These are phyloP conservation scores for Penicillium silybi DNA, from an alignment of 495 filamentous ascomycete species.

Conservation along the genomic window DNA sequence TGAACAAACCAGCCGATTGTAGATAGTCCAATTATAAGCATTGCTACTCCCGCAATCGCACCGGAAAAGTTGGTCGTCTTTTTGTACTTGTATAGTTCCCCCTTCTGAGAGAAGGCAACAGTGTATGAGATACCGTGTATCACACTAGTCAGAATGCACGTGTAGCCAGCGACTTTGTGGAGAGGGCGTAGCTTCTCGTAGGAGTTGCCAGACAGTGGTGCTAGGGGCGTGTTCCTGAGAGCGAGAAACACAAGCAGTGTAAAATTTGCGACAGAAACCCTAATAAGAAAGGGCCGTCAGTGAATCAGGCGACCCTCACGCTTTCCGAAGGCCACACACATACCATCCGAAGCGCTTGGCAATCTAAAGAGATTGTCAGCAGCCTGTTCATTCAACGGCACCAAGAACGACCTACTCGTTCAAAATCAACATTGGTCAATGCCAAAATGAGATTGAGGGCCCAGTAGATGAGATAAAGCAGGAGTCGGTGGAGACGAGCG, in stretches of 20 bases:
- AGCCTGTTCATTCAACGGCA: neutral
- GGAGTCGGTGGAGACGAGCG: neutral
- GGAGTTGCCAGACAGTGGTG: conserved; percentile 52
- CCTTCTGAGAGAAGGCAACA: conserved; percentile 17
- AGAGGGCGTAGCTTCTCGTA: conserved; percentile 60
- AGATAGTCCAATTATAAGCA: conserved; percentile 35
- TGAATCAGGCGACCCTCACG: too few relatives aligned
- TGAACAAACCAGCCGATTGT: conserved; percentile 27
- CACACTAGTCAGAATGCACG: conserved; percentile 41
- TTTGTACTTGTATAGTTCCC: conserved; percentile 22
- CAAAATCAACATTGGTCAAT: conserved; percentile 29
- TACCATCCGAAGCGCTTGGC: conserved; percentile 16
- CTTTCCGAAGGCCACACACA: too few relatives aligned
- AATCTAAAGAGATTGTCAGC: conserved; percentile 4
- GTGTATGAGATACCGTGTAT: conserved; percentile 45
- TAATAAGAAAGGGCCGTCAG: conserved; percentile 15
- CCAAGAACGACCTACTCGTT: neutral
- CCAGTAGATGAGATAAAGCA: conserved; percentile 26
- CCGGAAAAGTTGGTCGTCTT: conserved; percentile 40
- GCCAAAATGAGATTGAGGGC: conserved; percentile 47
- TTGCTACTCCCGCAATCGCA: conserved; percentile 47
- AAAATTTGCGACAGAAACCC: conserved; percentile 52
- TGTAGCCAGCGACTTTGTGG: conserved; percentile 55
- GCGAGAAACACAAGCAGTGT: conserved; percentile 55
- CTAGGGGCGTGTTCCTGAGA: conserved; percentile 58